phyloP scores from a whole-genome alignment of 2,329 filamentous ascomycete species.

The Anisogramma anomala region DNA sequence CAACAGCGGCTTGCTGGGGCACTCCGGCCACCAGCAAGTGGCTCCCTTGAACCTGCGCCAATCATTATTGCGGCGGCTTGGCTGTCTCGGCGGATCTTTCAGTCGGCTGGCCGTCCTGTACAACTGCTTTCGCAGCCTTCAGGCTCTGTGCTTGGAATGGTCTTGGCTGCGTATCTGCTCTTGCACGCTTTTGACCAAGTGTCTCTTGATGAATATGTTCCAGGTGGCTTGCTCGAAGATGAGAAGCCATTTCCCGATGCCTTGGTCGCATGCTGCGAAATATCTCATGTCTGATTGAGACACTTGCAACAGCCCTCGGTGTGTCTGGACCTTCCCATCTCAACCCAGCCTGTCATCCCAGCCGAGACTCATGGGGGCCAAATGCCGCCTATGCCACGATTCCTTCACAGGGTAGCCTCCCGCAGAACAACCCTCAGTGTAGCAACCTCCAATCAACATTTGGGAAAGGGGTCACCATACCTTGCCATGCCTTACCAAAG shows the following conservation, averaged over 20 bases:
- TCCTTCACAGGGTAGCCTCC: neutral
- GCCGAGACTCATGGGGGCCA: neutral
- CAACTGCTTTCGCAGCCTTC: slow-evolving; percentile 5
- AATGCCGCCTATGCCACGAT: neutral
- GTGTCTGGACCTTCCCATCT: neutral
- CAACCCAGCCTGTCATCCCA: neutral
- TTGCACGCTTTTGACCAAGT: slow-evolving; percentile 5
- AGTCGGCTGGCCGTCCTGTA: slow-evolving; percentile 5
- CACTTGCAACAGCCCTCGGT: neutral
- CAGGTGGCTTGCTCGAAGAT: slow-evolving; percentile 3
- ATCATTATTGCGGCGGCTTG: slow-evolving; percentile 18
- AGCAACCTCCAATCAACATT: neutral
- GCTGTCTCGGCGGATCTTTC: slow-evolving; percentile 17
- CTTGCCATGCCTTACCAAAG: neutral
- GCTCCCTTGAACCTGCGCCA: slow-evolving; percentile 5
- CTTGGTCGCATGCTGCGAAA: neutral
- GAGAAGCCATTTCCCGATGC: neutral
- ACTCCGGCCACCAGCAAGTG: slow-evolving; percentile 20
- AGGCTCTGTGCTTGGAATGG: neutral
- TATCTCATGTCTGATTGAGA: neutral
- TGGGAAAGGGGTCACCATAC: too few species aligned
- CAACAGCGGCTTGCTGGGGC: slow-evolving; percentile 27
- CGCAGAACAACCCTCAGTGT: neutral
- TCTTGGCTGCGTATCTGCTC: slow-evolving; percentile 9
- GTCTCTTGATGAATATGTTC: slow-evolving; percentile 1